Percentiles rank a stretch among this genome's conserved stretches.
These are phyloP conservation scores for Eucommia ulmoides DNA, from an alignment of 257 asterid species.

Conservation along the genomic window DNA sequence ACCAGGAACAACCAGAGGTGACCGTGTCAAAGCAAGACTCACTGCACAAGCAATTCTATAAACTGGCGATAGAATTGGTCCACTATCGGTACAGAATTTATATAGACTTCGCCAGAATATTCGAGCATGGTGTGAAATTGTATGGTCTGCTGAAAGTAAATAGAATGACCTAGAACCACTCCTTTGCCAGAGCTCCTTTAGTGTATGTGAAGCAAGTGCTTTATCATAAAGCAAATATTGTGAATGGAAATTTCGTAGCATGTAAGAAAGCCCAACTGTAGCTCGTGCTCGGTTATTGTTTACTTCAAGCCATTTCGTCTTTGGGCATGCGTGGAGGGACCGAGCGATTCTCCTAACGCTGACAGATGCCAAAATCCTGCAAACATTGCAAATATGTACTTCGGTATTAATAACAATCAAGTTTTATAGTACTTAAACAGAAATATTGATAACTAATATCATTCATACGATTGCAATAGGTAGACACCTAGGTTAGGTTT, in stretches of 20 bases:
- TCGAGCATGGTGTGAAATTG: conserved; percentile 39
- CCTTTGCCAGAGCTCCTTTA: conserved; percentile 22
- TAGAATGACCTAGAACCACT: conserved; percentile 14
- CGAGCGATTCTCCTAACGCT: conserved; percentile 37
- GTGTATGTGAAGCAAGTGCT: conserved; percentile 27
- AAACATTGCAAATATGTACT: too few relatives aligned
- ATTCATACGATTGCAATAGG: too few relatives aligned
- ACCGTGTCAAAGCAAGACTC: conserved; percentile 66
- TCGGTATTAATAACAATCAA: too few relatives aligned
- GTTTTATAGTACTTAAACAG: too few relatives aligned
- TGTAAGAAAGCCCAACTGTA: conserved; percentile 22
- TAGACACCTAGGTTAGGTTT: too few relatives aligned
- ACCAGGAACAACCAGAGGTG: conserved; percentile 77
- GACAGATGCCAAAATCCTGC: conserved; percentile 32
- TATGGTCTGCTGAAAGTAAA: conserved; percentile 19
- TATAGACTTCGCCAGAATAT: conserved; percentile 53
- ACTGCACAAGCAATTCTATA: conserved; percentile 61
- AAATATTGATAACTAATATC: too few relatives aligned
- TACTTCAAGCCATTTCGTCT: conserved; percentile 21
- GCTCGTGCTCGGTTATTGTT: conserved; percentile 14
- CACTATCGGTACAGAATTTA: conserved; percentile 35
- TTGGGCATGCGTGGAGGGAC: conserved; percentile 22
- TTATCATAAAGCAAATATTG: conserved; percentile 21
- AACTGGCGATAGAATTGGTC: conserved; percentile 41
- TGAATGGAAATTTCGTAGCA: conserved; percentile 21